Conservation (phyloP, 495 filamentous ascomycete species). For the Aspergillus funiculosus region DNA sequence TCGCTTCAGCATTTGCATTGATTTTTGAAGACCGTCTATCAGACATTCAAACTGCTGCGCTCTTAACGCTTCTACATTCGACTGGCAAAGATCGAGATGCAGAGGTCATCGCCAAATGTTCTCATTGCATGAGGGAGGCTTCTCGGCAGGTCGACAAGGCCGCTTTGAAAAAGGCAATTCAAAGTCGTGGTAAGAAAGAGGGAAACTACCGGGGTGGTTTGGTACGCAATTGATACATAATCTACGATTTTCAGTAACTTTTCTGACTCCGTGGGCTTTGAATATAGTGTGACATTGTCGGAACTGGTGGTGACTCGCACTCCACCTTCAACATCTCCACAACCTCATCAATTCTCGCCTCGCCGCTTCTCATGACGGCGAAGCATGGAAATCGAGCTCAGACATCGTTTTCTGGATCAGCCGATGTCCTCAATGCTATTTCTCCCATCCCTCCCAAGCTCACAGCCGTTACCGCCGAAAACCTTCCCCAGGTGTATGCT, state of each 20-base stretch:
- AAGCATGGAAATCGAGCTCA: conserved; percentile 98
- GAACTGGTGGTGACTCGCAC: conserved; percentile 93
- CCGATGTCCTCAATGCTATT: conserved; percentile 77
- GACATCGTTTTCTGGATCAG: conserved; percentile 90
- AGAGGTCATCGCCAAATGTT: conserved; percentile 74
- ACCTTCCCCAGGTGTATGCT: conserved; percentile 63
- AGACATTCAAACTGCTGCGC: conserved; percentile 72
- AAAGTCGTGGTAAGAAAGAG: conserved; percentile 50
- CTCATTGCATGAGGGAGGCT: conserved; percentile 61
- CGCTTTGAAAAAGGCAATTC: conserved; percentile 53
- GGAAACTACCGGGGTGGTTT: conserved; percentile 67
- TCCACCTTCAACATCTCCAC: conserved; percentile 98
- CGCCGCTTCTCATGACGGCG: conserved; percentile 70
- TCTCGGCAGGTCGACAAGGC: conserved; percentile 59
- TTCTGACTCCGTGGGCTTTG: not conserved
- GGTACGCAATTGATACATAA: conserved; percentile 35
- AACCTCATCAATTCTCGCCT: conserved; percentile 86
- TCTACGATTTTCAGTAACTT: not conserved
- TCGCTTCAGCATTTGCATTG: conserved; percentile 77
- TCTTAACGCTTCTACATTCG: conserved; percentile 85
- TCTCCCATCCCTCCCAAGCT: conserved; percentile 66
- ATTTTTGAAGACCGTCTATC: conserved; percentile 85
- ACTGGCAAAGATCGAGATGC: conserved; percentile 71
- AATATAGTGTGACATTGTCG: conserved; percentile 86
- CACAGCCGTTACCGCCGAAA: conserved; percentile 60